These are phyloP conservation scores for Dianthus caryophyllus DNA, from an alignment of 148 eudicot genomes.

Conservation along the genomic window DNA sequence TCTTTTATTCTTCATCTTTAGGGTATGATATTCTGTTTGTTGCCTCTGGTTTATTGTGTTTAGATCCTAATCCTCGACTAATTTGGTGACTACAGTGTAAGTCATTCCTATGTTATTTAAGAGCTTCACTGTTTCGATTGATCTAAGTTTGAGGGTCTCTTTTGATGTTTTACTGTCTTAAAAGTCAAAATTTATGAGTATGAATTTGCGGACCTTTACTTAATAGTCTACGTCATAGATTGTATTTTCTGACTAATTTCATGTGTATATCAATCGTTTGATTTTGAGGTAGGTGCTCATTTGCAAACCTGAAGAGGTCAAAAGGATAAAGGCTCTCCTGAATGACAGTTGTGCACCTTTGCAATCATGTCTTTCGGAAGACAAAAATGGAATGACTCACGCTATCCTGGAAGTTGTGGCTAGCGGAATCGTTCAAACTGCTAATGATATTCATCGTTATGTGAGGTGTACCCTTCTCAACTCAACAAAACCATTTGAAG, in stretches of 20 bases:
- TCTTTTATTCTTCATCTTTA: neutral
- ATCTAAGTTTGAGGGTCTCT: neutral
- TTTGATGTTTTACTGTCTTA: neutral
- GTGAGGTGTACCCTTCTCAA: conserved; percentile 97
- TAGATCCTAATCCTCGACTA: neutral
- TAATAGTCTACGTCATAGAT: neutral
- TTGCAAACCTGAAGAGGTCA: conserved; percentile 84
- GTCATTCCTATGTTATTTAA: conserved; percentile 8
- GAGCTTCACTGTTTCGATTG: neutral
- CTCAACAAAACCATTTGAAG: conserved; percentile 94
- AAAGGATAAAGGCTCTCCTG: conserved; percentile 61
- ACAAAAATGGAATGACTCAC: conserved; percentile 99
- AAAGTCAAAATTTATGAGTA: neutral
- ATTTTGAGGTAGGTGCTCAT: conserved; percentile 63
- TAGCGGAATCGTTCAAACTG: conserved; percentile 96
- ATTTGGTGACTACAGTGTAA: too few species aligned
- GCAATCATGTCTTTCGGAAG: conserved; percentile 97
- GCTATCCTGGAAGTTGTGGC: conserved; percentile 98
- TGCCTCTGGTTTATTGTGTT: neutral
- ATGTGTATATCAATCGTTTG: conserved; percentile 1
- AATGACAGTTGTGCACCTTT: conserved; percentile 90
- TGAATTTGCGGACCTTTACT: neutral
- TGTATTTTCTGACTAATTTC: neutral
- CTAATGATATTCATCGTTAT: conserved; percentile 89
- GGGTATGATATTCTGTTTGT: neutral